A percentile compares a stretch with the other conserved stretches of the same genome.
Conservation (phyloP, 441 rosid genomes). For the Dalechampia spathulata region DNA sequence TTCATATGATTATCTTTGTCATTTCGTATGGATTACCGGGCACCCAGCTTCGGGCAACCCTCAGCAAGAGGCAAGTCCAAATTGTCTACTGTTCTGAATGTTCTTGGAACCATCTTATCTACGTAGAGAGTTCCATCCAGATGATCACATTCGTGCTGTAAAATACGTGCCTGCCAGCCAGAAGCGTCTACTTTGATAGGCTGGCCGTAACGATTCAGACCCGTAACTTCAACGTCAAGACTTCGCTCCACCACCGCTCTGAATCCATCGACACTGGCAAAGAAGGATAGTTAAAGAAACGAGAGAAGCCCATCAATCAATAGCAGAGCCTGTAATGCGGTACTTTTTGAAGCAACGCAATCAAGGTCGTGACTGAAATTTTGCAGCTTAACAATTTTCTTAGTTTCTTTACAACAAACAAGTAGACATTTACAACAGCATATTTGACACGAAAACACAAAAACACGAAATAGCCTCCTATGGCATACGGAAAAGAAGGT, state of each 20-base stretch:
- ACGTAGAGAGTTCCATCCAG: conserved; percentile 81
- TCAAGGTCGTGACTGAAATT: neutral
- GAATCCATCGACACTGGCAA: conserved; percentile 67
- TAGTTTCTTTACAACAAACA: neutral
- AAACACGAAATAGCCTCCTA: too few relatives aligned
- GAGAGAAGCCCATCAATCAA: neutral
- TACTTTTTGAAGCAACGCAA: neutral
- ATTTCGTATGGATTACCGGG: conserved; percentile 15
- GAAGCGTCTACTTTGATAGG: conserved; percentile 63
- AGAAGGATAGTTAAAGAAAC: neutral
- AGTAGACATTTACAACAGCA: too few relatives aligned
- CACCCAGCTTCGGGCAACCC: conserved; percentile 74
- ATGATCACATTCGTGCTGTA: conserved; percentile 95
- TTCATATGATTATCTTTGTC: too few relatives aligned
- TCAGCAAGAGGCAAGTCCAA: conserved; percentile 78
- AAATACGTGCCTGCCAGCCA: conserved; percentile 90
- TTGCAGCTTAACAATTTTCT: neutral
- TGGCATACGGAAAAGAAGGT: too few relatives aligned
- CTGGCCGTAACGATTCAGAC: conserved; percentile 55
- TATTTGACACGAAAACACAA: too few relatives aligned
- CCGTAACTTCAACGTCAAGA: conserved; percentile 75
- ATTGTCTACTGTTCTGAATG: conserved; percentile 68
- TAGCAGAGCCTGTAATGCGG: too few relatives aligned
- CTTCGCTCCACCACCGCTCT: conserved; percentile 77
- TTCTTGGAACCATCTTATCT: conserved; percentile 76